Conservation (phyloP, 768 basidiomycete genomes). For the Agaricus bisporus region DNA sequence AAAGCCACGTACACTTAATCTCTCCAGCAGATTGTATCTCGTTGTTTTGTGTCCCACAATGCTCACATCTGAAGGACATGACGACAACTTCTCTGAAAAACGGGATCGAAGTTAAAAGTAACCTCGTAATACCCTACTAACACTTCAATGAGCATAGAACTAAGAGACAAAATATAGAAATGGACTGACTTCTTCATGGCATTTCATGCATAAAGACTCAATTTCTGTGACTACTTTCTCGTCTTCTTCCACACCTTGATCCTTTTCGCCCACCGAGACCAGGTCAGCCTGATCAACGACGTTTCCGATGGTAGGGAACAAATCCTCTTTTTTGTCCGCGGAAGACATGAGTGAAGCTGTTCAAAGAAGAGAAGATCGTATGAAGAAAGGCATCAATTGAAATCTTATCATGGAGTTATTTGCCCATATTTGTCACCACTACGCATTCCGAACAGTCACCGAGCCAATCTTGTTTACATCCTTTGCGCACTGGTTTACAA, state of each 20-base stretch:
- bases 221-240: conserved; percentile 75
- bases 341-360: neutral
- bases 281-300: conserved; percentile 45
- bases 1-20: conserved; percentile 62
- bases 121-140: conserved; percentile 75
- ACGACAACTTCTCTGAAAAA: conserved; percentile 94
- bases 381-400: neutral
- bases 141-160: conserved; percentile 16
- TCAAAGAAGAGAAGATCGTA: neutral
- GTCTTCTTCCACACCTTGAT: conserved; percentile 31
- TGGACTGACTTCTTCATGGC: conserved; percentile 73
- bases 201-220: conserved; percentile 92
- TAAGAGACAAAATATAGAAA: neutral
- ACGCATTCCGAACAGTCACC: neutral
- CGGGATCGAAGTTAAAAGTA: conserved; percentile 91
- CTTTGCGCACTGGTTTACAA: no score
- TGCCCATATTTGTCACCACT: neutral
- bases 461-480: no score
- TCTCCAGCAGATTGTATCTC: conserved; percentile 88
- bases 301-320: conserved; percentile 57
- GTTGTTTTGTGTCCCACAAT: conserved; percentile 86
- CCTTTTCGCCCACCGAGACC: conserved; percentile 6
- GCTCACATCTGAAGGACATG: conserved; percentile 94
- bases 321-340: conserved; percentile 16
- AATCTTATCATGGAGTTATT: conserved; percentile 3